Percentiles rank a stretch among this genome's conserved stretches.
phyloP scores from a whole-genome alignment of 2,329 filamentous ascomycete species.

The Pseudogymnoascus sp. region DNA sequence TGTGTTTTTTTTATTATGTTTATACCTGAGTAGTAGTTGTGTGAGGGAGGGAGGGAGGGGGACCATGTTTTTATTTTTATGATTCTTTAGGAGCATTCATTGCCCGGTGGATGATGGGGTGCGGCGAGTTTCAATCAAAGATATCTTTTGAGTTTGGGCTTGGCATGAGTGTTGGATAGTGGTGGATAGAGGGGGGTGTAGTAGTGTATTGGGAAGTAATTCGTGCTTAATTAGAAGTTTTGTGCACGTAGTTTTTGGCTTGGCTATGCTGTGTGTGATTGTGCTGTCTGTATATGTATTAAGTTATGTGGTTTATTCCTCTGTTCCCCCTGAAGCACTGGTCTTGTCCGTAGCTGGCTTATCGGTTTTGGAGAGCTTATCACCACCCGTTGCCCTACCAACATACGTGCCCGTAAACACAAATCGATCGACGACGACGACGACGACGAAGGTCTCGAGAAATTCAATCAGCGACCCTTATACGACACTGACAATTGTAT shows the following conservation, averaged over 20 bases:
- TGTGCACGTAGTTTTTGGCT: neutral
- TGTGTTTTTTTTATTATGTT: neutral
- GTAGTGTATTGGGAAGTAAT: slow-evolving; percentile 4
- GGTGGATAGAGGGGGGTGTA: neutral
- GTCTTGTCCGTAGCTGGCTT: neutral
- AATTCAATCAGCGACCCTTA: neutral
- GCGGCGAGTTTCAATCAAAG: neutral
- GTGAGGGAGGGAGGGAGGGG: neutral
- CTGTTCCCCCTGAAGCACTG: neutral
- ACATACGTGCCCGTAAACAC: neutral
- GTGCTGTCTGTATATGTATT: neutral
- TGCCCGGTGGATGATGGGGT: neutral
- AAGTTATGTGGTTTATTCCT: neutral
- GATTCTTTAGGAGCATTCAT: slow-evolving; percentile 2
- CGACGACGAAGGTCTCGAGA: neutral
- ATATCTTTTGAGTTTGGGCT: neutral
- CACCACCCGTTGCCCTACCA: neutral
- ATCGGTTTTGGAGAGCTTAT: neutral
- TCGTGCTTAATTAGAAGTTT: neutral
- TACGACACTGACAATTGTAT: neutral
- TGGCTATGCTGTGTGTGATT: neutral
- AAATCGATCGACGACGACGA: neutral
- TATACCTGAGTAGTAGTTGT: neutral
- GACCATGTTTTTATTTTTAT: neutral
- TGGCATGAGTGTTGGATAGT: neutral